Conservation (phyloP, 805 yeast genomes). For the Komagataella phaffii region DNA sequence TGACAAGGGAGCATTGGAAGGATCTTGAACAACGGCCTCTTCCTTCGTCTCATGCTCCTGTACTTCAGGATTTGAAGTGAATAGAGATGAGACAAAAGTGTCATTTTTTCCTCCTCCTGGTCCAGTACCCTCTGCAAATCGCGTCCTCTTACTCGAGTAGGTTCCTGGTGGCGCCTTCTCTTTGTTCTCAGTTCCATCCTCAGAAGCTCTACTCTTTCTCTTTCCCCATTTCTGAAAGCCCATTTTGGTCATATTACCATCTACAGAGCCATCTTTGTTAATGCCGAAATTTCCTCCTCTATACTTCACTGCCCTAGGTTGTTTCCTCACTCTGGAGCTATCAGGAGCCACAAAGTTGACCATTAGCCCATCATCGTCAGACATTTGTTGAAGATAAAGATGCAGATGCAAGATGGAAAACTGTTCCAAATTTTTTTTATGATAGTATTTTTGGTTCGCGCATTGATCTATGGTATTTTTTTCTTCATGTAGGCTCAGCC, state of each 20-base stretch:
- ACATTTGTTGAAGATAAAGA: neutral
- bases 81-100: conserved; percentile 76
- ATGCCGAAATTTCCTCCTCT: conserved; percentile 44
- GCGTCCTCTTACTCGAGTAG: neutral
- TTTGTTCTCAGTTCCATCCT: neutral
- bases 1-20: conserved; percentile 81
- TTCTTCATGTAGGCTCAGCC: neutral
- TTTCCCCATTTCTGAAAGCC: conserved; percentile 1
- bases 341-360: conserved; percentile 41
- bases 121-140: neutral
- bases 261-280: conserved; percentile 23
- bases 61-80: conserved; percentile 54
- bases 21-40: conserved; percentile 15
- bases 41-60: conserved; percentile 19
- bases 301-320: conserved; percentile 74
- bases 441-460: neutral
- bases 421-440: conserved; percentile 3
- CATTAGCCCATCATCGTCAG: conserved; percentile 55
- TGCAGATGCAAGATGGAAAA: neutral
- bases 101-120: conserved; percentile 36
- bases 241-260: conserved; percentile 6
- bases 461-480: neutral
- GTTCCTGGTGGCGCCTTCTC: conserved; percentile 1
- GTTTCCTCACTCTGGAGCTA: conserved; percentile 21
- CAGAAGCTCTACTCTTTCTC: neutral